Base-by-base conservation (phyloP, 164 flowering plant species). In the Aristolochia fimbriata region DNA sequence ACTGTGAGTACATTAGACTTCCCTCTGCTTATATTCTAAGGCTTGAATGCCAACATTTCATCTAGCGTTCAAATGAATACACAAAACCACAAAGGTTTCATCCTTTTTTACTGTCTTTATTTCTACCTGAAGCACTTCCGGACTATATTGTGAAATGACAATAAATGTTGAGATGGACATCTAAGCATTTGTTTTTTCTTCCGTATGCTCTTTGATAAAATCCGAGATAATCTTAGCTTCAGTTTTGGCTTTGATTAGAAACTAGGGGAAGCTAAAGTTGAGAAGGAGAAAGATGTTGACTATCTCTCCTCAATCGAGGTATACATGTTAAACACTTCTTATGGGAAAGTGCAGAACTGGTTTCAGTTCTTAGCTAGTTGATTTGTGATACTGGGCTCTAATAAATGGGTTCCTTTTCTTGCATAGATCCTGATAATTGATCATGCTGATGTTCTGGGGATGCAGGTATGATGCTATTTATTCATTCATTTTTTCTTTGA, bases 231-330 rank as follows among this genome's bases (percentile, higher is more conserved):
- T 49, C 5, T 17, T 49, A 49, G 8, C 52, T 49, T 17, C 22
- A 17, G 52, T 17, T 17, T 49, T 54, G 65, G 57, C 46, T 20
- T 24, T 47, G 43, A 37, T 37, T 76, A 93, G 98, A 86, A 84
- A 87, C 81, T 93, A 60, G 87, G 72, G 37, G 79, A 82, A 62
- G 83, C 88, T 46, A 80, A 83, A 62, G 55, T 41, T 41, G 74
- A 78, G 27, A 90, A 88, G 76, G 92, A 83, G 63, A 81, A 76
- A 62, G 96, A 90, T 76, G 77, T 83, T 60, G 98, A 90, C 73
- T 93, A 77, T 76, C 89, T 93, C 57, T 90, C 98, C 65, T 93
- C 97, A 20, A 86, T 90, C 51, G 98, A 93, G 94, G 98, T 89
- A 54, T 21, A 23, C 0, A 54, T 54, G 11, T 54, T 54, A 15